These are phyloP conservation scores for Lachancea cidri DNA, from an alignment of 805 yeast genomes.

Conservation along the genomic window DNA sequence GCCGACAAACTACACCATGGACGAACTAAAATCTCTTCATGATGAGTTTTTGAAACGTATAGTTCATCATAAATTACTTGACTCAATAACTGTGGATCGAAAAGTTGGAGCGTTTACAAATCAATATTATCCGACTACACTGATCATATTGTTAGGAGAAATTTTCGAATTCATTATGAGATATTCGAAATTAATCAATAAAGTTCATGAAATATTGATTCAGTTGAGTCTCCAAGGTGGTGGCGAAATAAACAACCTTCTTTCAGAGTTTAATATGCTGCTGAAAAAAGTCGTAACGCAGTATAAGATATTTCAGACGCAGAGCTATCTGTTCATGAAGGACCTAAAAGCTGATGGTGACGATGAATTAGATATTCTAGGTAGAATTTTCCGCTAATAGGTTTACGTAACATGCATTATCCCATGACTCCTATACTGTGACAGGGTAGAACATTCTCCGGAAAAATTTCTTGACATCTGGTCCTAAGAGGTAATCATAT, in stretches of 20 bases:
- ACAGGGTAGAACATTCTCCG: constrained; percentile 24
- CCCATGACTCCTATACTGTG: constrained; percentile 15
- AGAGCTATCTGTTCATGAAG: constrained; percentile 39
- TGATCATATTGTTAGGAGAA: constrained; percentile 34
- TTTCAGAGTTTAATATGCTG: constrained; percentile 34
- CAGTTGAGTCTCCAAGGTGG: constrained; percentile 26
- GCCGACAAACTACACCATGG: constrained; percentile 39
- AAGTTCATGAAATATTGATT: constrained; percentile 33
- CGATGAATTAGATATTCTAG: constrained; percentile 44
- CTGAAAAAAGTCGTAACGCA: constrained; percentile 39
- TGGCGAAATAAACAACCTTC: constrained; percentile 22
- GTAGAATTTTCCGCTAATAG: constrained; percentile 31
- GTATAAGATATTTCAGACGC: constrained; percentile 41
- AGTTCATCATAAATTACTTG: constrained; percentile 22
- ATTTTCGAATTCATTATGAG: constrained; percentile 38
- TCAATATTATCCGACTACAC: constrained; percentile 38
- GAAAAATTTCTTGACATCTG: constrained; percentile 18
- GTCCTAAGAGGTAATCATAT: constrained; percentile 16
- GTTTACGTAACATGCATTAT: neutral
- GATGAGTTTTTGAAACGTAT: constrained; percentile 27
- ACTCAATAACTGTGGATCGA: constrained; percentile 14
- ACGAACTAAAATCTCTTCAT: constrained; percentile 42
- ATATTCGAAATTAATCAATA: constrained; percentile 35
- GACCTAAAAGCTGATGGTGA: constrained; percentile 53
- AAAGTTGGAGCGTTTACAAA: constrained; percentile 37